phyloP scores from a whole-genome alignment of 345 rosid genomes.

The Eucalyptus regnans region DNA sequence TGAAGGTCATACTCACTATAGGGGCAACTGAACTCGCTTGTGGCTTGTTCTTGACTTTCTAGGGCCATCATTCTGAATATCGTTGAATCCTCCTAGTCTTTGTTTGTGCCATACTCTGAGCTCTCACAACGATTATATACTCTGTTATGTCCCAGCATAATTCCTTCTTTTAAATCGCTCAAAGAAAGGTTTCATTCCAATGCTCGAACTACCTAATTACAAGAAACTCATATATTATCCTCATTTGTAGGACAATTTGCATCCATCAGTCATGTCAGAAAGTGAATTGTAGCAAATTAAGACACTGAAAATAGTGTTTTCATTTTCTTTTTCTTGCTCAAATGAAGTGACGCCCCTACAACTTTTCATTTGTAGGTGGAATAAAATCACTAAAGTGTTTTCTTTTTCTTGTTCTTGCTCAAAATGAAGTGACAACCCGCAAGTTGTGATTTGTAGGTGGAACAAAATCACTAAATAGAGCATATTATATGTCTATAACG shows the following conservation, averaged over 20 bases:
- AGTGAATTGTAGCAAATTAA: background rate
- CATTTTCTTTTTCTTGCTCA: background rate
- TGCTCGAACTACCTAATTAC: constrained; percentile 61
- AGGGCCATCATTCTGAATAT: constrained; percentile 61
- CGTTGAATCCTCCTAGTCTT: constrained; percentile 58
- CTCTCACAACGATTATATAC: constrained; percentile 32
- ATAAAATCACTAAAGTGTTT: too few relatives aligned
- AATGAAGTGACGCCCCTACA: background rate
- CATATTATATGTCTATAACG: background rate
- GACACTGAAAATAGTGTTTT: background rate
- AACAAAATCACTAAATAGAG: background rate
- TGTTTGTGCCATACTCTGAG: constrained; percentile 47
- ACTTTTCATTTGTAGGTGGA: background rate
- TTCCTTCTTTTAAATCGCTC: constrained; percentile 51
- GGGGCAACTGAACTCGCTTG: constrained; percentile 32
- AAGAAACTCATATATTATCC: background rate
- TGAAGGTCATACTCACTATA: constrained; percentile 36
- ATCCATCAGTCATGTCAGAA: background rate
- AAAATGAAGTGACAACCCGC: too few relatives aligned
- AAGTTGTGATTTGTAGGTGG: too few relatives aligned
- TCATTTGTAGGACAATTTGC: background rate
- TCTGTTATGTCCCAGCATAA: constrained; percentile 32
- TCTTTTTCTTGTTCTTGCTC: too few relatives aligned
- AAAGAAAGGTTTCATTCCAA: constrained; percentile 61
- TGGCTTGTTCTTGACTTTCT: constrained; percentile 43